Evolutionary conservation across 2,329 filamentous ascomycete species (phyloP).

Genomic region (Lachnellula suecica): DNA sequence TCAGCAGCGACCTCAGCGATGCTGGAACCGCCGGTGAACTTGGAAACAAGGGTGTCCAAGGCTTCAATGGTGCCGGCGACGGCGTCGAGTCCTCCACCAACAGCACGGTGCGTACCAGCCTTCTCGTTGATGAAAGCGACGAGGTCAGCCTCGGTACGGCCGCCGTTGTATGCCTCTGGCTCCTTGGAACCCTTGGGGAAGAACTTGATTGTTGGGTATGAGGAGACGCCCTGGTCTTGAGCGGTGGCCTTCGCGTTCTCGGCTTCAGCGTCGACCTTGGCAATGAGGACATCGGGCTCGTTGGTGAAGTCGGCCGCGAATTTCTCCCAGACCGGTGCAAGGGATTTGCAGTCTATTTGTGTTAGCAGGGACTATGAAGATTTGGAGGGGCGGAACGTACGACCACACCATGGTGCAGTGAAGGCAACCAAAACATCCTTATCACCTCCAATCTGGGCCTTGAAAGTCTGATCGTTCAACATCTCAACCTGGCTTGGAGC

Average conservation of each 20-base stretch:
- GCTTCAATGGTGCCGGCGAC: constrained; percentile 79
- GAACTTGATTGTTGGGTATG: constrained; percentile 97
- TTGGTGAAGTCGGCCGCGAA: constrained; percentile 77
- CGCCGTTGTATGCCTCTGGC: constrained; percentile 69
- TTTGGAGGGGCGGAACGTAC: constrained; percentile 48
- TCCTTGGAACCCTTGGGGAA: constrained; percentile 83
- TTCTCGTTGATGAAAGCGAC: constrained; percentile 84
- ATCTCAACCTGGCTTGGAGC: constrained; percentile 74
- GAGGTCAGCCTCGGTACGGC: constrained; percentile 74
- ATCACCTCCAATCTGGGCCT: constrained; percentile 73
- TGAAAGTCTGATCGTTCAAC: constrained; percentile 79
- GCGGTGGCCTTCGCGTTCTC: constrained; percentile 80
- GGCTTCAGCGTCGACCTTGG: constrained; percentile 93
- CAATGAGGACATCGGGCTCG: constrained; percentile 79
- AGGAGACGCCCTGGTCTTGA: constrained; percentile 72
- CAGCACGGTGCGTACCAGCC: constrained; percentile 79
- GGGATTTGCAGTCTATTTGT: constrained; percentile 84
- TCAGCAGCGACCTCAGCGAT: constrained; percentile 67
- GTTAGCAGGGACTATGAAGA: constrained; percentile 13
- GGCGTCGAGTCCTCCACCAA: constrained; percentile 76
- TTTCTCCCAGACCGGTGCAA: constrained; percentile 88
- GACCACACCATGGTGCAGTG: constrained; percentile 97
- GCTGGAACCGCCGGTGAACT: constrained; percentile 61
- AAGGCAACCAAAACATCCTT: constrained; percentile 94
- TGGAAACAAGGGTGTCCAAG: constrained; percentile 74